Evolutionary conservation across 148 eudicot species (phyloP).

Genomic region (Camellia japonica): DNA sequence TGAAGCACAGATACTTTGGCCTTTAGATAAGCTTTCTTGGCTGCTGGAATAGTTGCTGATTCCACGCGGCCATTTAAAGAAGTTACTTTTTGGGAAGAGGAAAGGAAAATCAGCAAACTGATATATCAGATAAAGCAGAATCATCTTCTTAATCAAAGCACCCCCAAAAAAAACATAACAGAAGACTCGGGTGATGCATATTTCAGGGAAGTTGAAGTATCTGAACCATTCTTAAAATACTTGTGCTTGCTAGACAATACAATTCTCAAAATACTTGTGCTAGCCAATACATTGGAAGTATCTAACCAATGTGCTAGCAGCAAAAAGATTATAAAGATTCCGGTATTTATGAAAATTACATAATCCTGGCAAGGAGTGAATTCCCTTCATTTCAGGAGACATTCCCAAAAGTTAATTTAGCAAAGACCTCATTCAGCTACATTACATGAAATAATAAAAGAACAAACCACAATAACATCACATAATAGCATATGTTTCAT

Average conservation of each 20-base stretch:
- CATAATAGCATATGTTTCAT: neutral
- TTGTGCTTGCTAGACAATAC: neutral
- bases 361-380: neutral
- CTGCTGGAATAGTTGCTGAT: conserved; percentile 68
- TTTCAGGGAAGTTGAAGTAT: neutral
- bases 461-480: neutral
- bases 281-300: no score
- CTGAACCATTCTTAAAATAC: neutral
- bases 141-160: neutral
- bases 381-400: neutral
- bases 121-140: neutral
- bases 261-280: no score
- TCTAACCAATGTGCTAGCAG: neutral
- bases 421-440: neutral
- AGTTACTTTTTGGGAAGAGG: conserved; percentile 62
- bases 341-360: neutral
- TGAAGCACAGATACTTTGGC: conserved; percentile 52
- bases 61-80: conserved; percentile 66
- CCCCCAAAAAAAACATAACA: neutral
- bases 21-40: conserved; percentile 78
- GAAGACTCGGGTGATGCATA: neutral
- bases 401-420: neutral
- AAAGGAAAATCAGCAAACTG: neutral
- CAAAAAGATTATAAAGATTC: neutral
- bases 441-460: neutral